These are phyloP conservation scores for Coemansia sp. DNA, from an alignment of 192 early-diverging fungal genomes.

Conservation along the genomic window DNA sequence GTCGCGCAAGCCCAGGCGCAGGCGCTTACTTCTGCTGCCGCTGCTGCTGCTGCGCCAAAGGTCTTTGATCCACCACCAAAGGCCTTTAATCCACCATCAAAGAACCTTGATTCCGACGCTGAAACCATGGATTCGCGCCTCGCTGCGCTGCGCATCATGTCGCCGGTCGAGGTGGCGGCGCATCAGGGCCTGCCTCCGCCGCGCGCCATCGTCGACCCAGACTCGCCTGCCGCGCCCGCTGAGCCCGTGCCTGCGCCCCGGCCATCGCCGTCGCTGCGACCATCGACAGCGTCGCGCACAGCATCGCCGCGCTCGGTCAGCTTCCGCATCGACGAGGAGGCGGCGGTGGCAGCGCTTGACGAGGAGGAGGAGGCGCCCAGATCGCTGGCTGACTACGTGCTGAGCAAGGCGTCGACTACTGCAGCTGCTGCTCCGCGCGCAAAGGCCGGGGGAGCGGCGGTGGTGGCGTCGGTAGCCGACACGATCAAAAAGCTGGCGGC, in stretches of 20 bases:
- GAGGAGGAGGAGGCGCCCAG: not conserved
- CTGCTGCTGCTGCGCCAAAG: too few relatives aligned
- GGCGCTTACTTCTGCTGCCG: too few relatives aligned
- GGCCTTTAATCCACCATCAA: too few relatives aligned
- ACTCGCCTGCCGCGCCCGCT: slow-evolving; percentile 19
- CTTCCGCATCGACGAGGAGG: slow-evolving; percentile 43
- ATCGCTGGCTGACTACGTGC: slow-evolving; percentile 54
- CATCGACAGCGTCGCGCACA: slow-evolving; percentile 29
- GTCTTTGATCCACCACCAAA: too few relatives aligned
- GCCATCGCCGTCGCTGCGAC: slow-evolving; percentile 45
- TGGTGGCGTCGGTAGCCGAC: slow-evolving; percentile 45
- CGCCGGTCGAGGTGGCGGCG: slow-evolving; percentile 52
- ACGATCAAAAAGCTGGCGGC: slow-evolving; percentile 46
- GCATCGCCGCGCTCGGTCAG: slow-evolving; percentile 49
- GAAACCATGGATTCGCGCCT: slow-evolving; percentile 9
- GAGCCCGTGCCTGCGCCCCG: slow-evolving; percentile 17
- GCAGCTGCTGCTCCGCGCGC: not conserved
- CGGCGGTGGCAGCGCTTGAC: not conserved
- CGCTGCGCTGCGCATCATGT: slow-evolving; percentile 38
- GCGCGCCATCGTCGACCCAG: slow-evolving; percentile 44
- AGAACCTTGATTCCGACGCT: slow-evolving; percentile 50
- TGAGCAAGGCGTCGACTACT: slow-evolving; percentile 34
- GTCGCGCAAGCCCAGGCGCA: not conserved
- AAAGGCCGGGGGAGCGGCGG: slow-evolving; percentile 14
- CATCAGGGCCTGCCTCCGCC: slow-evolving; percentile 51